Percentiles rank a stretch among this genome's conserved stretches.
These are phyloP conservation scores for Vigna trinervia DNA, from an alignment of 306 rosid species.

Conservation along the genomic window DNA sequence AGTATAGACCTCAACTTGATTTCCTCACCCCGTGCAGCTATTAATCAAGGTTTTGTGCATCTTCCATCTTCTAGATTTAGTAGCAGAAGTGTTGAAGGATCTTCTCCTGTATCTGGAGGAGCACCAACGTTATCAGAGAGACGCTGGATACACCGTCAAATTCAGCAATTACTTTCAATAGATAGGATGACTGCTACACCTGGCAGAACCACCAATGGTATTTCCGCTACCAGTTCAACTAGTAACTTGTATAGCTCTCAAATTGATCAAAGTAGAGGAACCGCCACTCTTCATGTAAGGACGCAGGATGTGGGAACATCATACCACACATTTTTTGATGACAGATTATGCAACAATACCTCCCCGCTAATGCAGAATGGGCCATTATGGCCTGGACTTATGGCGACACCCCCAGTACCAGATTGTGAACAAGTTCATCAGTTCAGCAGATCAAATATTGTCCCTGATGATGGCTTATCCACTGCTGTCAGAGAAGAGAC, in stretches of 20 bases:
- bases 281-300: constrained; percentile 50
- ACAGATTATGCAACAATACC: constrained; percentile 59
- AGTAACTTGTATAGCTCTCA: constrained; percentile 54
- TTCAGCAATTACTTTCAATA: constrained; percentile 66
- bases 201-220: constrained; percentile 59
- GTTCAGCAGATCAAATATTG: constrained; percentile 55
- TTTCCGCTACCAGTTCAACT: constrained; percentile 50
- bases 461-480: constrained; percentile 42
- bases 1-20: constrained; percentile 75
- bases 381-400: constrained; percentile 60
- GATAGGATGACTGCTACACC: constrained; percentile 59
- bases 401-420: constrained; percentile 51
- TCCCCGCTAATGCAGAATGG: constrained; percentile 50
- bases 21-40: constrained; percentile 64
- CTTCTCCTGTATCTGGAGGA: constrained; percentile 73
- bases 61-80: constrained; percentile 70
- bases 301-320: constrained; percentile 61
- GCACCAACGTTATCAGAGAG: constrained; percentile 87
- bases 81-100: constrained; percentile 60
- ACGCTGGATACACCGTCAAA: constrained; percentile 79
- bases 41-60: constrained; percentile 65
- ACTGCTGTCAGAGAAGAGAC: constrained; percentile 51
- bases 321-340: constrained; percentile 69
- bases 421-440: constrained; percentile 60
- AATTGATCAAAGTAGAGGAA: constrained; percentile 61